Conservation (phyloP, 306 rosid species). For the Geum urbanum region DNA sequence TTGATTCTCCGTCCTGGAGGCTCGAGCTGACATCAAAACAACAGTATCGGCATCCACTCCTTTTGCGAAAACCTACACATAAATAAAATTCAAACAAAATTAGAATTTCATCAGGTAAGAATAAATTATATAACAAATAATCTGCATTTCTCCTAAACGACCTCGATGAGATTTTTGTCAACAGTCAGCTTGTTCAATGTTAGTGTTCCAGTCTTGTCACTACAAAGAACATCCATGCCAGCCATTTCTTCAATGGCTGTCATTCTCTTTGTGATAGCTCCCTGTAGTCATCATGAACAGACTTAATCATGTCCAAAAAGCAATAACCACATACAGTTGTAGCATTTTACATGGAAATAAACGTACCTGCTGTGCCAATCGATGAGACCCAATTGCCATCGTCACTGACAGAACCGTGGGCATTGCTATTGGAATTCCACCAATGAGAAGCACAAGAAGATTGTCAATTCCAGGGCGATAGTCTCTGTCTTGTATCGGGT, state of each 20-base stretch:
- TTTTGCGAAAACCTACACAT: slow-evolving; percentile 68
- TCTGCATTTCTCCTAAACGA: slow-evolving; percentile 30
- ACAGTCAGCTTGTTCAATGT: slow-evolving; percentile 86
- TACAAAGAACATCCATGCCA: slow-evolving; percentile 99
- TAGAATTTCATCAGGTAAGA: background rate
- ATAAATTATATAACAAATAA: slow-evolving; percentile 9
- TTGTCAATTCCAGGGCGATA: slow-evolving; percentile 98
- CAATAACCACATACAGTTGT: slow-evolving; percentile 11
- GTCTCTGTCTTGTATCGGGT: slow-evolving; percentile 82
- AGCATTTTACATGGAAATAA: slow-evolving; percentile 23
- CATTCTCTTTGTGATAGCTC: slow-evolving; percentile 99
- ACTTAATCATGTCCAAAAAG: slow-evolving; percentile 9
- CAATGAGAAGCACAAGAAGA: slow-evolving; percentile 94
- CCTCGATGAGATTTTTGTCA: slow-evolving; percentile 93
- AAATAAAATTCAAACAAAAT: slow-evolving; percentile 22
- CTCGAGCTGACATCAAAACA: too few relatives aligned
- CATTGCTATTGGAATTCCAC: slow-evolving; percentile 99
- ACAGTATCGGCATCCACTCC: slow-evolving; percentile 90
- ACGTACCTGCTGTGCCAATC: slow-evolving; percentile 90
- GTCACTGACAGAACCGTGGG: slow-evolving; percentile 97
- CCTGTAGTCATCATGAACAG: slow-evolving; percentile 48
- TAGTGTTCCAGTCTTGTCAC: slow-evolving; percentile 96
- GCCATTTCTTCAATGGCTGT: slow-evolving; percentile 99
- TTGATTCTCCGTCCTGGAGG: slow-evolving; percentile 92
- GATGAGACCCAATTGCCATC: slow-evolving; percentile 98